Evolutionary conservation across 176 grass and related monocot genomes (phyloP), one percentile per base, ranked within the genome.

Genomic region (Cymbopogon citratus): DNA sequence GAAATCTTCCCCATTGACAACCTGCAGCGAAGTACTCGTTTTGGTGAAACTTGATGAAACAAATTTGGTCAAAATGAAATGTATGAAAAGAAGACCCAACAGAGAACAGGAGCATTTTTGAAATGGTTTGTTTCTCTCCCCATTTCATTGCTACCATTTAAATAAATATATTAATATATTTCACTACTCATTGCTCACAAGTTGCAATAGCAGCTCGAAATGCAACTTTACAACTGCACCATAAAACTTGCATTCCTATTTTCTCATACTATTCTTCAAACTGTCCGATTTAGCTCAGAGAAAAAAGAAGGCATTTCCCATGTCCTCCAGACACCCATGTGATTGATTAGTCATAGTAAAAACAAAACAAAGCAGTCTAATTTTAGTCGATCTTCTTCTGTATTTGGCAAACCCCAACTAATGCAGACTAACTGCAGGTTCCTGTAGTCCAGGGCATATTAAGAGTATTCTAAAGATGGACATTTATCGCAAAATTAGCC

Each of bases 1-100:
- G n/a, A 83, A 74, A 81, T 85, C 84, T 63, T 93, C 66, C 31
- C 74, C 52, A 69, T 93, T 86, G 56, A 90, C 69, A 68, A 74
- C 13, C 88, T 90, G 60, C 87, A 86, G 0, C 38, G 19, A 73
- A 35, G 13, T 2, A 76, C 9, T 60, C 27, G 12, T 26, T 82
- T 85, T 66, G 71, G 64, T 45, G 26, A 81, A 89, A 65, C 52
- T 52, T 76, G 71, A 85, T 44, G 43, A 71, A 71, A 0, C 23
- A 76, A 21, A 51, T 4, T 66, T 57, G 7, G 16, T 78, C 40
- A 67, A 79, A 79, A 81, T 41, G 6, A 51, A 81, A 36, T 76
- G 48, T 31, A 71, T 35, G 48, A 76, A 7, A 75, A 84, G 4
- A 76, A 40, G 18, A 6, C 64, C 31, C 19, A 81, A 52, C 1